Evolutionary conservation across 768 basidiomycete species (phyloP).

Genomic region (Neoboletus magnificus): DNA sequence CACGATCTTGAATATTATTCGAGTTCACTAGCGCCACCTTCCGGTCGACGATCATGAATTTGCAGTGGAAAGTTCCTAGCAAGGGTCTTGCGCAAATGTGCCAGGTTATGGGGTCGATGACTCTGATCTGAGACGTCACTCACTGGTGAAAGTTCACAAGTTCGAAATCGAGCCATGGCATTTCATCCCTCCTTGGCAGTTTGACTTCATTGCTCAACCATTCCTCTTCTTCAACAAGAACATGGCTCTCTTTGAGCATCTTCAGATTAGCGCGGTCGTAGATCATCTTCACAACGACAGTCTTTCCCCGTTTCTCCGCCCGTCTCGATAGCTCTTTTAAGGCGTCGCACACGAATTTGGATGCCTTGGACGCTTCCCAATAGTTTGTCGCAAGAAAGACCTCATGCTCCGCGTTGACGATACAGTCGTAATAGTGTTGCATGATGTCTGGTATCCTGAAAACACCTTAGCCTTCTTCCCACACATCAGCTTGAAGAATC

Average conservation of each 20-base stretch:
- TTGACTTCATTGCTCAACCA: constrained; percentile 46
- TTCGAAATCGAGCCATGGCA: constrained; percentile 58
- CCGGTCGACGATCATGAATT: constrained; percentile 69
- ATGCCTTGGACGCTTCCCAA: constrained; percentile 51
- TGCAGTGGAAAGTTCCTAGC: constrained; percentile 69
- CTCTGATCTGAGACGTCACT: not conserved
- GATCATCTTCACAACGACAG: constrained; percentile 62
- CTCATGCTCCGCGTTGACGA: constrained; percentile 59
- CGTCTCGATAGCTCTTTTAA: constrained; percentile 50
- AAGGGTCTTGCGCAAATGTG: constrained; percentile 35
- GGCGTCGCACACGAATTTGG: constrained; percentile 48
- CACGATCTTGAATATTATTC: constrained; percentile 65
- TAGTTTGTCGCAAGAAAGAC: constrained; percentile 69
- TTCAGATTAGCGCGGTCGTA: constrained; percentile 65
- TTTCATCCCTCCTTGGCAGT: constrained; percentile 51
- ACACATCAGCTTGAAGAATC: constrained; percentile 10
- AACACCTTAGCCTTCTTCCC: constrained; percentile 8
- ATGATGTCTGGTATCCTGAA: constrained; percentile 67
- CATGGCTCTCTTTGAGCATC: constrained; percentile 46
- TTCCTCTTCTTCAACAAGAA: constrained; percentile 42
- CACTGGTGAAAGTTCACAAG: constrained; percentile 53
- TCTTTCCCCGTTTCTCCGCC: constrained; percentile 41
- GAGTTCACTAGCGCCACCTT: constrained; percentile 60
- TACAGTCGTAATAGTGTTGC: constrained; percentile 61
- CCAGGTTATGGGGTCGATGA: not conserved